phyloP scores from a whole-genome alignment of 1,139 yeast genomes.

The Lodderomyces beijingensis region DNA sequence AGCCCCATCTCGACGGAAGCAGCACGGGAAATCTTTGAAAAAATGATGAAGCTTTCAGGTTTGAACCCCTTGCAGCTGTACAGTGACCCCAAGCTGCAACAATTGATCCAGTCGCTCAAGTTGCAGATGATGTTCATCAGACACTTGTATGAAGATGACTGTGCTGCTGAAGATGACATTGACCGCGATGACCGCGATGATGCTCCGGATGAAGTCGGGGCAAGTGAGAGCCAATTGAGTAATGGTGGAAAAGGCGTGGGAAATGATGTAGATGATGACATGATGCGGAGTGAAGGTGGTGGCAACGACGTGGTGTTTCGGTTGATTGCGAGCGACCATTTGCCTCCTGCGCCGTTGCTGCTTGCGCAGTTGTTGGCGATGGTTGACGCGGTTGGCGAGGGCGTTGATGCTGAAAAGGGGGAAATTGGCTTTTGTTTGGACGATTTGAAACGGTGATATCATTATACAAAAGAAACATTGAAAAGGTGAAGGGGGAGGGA shows the following conservation, averaged over 20 bases:
- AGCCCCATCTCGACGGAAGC: not conserved
- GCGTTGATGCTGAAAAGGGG: slow-evolving; percentile 25
- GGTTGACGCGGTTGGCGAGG: slow-evolving; percentile 14
- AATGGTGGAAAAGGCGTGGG: slow-evolving; percentile 4
- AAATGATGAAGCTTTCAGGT: slow-evolving; percentile 45
- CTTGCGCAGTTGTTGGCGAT: slow-evolving; percentile 19
- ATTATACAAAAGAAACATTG: not conserved
- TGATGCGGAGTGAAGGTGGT: too few relatives aligned
- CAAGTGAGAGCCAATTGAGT: not conserved
- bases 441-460: not conserved
- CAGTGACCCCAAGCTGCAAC: slow-evolving; percentile 9
- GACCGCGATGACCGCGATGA: slow-evolving; percentile 7
- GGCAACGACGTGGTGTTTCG: slow-evolving; percentile 27
- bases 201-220: slow-evolving; percentile 7
- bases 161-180: not conserved
- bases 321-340: slow-evolving; percentile 31
- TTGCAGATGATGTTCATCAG: slow-evolving; percentile 45
- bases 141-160: slow-evolving; percentile 29
- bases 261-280: slow-evolving; percentile 15
- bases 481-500: not conserved
- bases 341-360: slow-evolving; percentile 20
- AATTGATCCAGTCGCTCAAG: slow-evolving; percentile 29
- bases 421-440: slow-evolving; percentile 14
- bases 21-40: slow-evolving; percentile 28
- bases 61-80: too few relatives aligned